phyloP scores from a whole-genome alignment of 257 asterid species.

The Nemophila menziesii region DNA sequence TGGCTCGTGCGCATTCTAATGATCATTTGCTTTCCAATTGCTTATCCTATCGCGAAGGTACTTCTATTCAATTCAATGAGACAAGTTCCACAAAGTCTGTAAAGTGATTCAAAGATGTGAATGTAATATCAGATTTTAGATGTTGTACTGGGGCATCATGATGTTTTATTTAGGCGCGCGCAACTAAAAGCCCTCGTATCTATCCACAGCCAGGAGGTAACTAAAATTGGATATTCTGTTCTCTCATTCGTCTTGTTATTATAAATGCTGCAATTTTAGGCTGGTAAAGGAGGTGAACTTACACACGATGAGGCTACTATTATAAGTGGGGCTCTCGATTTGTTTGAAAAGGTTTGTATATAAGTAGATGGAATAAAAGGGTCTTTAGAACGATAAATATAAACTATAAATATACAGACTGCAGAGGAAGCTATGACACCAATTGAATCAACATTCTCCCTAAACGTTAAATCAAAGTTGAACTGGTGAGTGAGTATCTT shows the following conservation, averaged over 20 bases:
- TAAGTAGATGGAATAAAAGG: slow-evolving; percentile 4
- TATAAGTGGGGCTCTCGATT: slow-evolving; percentile 92
- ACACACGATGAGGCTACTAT: slow-evolving; percentile 89
- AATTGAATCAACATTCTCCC: slow-evolving; percentile 90
- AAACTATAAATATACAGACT: slow-evolving; percentile 56
- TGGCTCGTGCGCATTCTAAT: slow-evolving; percentile 91
- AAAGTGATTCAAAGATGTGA: too few species aligned
- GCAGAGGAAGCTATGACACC: slow-evolving; percentile 99
- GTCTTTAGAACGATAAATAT: too few species aligned
- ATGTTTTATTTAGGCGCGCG: slow-evolving; percentile 79
- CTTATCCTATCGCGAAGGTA: slow-evolving; percentile 95
- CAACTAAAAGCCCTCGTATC: slow-evolving; percentile 95
- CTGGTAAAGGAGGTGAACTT: slow-evolving; percentile 98
- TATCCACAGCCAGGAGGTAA: slow-evolving; percentile 87
- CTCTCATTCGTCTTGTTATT: not conserved
- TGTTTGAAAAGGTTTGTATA: slow-evolving; percentile 71
- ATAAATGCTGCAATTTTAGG: slow-evolving; percentile 25
- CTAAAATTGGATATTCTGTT: not conserved
- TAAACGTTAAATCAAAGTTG: slow-evolving; percentile 74
- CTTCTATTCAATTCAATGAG: not conserved
- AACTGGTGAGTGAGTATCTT: slow-evolving; percentile 59
- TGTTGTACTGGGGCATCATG: slow-evolving; percentile 73
- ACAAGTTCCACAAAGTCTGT: not conserved
- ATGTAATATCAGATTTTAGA: slow-evolving; percentile 58
- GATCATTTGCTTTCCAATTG: slow-evolving; percentile 75